Evolutionary conservation across 345 rosid genomes (phyloP).

Genomic region (Euphorbia pulcherrima): DNA sequence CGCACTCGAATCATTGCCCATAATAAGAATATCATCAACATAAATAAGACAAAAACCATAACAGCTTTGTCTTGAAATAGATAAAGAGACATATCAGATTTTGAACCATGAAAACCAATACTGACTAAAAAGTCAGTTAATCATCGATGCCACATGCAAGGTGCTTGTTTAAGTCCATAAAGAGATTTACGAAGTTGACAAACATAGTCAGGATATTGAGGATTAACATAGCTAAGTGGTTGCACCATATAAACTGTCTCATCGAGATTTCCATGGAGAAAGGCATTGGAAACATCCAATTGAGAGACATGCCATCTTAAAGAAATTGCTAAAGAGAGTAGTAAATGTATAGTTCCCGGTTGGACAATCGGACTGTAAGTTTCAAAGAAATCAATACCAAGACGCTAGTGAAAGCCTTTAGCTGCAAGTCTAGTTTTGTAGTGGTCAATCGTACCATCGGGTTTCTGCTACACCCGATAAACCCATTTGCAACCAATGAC

Average conservation of each 20-base stretch:
- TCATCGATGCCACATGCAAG: background rate
- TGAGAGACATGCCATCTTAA: background rate
- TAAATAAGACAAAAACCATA: background rate
- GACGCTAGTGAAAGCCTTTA: background rate
- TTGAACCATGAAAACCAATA: background rate
- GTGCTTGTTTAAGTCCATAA: background rate
- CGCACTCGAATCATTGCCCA: background rate
- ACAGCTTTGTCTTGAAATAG: accelerated
- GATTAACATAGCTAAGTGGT: background rate
- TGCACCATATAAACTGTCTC: background rate
- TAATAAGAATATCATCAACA: background rate
- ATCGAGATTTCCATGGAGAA: background rate
- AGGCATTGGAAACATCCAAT: background rate
- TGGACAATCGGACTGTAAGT: background rate
- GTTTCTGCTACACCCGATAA: background rate
- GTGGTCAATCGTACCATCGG: background rate
- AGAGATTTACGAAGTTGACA: background rate
- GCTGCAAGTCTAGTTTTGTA: background rate
- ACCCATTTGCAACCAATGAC: background rate
- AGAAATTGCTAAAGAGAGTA: background rate
- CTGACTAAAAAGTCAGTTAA: background rate
- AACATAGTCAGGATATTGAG: background rate
- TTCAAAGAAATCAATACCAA: background rate
- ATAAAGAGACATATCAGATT: background rate
- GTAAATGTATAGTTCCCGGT: background rate